Percentiles rank a stretch among this genome's conserved stretches.
Evolutionary conservation across 176 grass and related monocot species (phyloP).

Genomic region (Calamus simplicifolius): DNA sequence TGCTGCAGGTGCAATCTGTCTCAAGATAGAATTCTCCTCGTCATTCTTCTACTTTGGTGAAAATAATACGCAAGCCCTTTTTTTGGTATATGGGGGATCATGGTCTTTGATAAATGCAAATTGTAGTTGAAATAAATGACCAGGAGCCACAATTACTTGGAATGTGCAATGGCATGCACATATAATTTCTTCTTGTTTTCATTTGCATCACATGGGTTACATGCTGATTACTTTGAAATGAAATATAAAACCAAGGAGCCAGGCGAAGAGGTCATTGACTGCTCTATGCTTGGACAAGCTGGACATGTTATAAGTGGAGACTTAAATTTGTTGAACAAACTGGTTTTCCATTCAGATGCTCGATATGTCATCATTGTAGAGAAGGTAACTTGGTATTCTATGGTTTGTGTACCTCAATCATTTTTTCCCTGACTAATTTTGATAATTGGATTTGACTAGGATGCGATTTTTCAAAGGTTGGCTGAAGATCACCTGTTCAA

Average conservation of each 20-base stretch:
- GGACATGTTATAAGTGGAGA: slow-evolving; percentile 78
- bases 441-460: slow-evolving; percentile 34
- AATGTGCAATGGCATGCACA: too few relatives aligned
- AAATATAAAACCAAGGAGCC: slow-evolving; percentile 25
- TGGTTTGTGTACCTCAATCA: slow-evolving; percentile 3
- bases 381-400: slow-evolving; percentile 43
- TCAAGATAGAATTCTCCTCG: too few relatives aligned
- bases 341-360: slow-evolving; percentile 63
- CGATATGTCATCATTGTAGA: slow-evolving; percentile 78
- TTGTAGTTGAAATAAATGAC: too few relatives aligned
- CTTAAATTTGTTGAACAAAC: slow-evolving; percentile 50
- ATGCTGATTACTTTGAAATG: neutral
- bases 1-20: slow-evolving; percentile 42
- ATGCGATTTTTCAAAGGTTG: slow-evolving; percentile 96
- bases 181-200: neutral
- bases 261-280: slow-evolving; percentile 59
- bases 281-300: slow-evolving; percentile 66
- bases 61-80: too few relatives aligned
- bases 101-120: too few relatives aligned
- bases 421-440: neutral
- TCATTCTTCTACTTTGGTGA: too few relatives aligned
- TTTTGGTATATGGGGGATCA: too few relatives aligned
- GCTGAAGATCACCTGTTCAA: slow-evolving; percentile 78
- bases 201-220: neutral
- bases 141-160: too few relatives aligned